Evolutionary conservation across 768 basidiomycete genomes (phyloP).

Genomic region (Suillus luteus): DNA sequence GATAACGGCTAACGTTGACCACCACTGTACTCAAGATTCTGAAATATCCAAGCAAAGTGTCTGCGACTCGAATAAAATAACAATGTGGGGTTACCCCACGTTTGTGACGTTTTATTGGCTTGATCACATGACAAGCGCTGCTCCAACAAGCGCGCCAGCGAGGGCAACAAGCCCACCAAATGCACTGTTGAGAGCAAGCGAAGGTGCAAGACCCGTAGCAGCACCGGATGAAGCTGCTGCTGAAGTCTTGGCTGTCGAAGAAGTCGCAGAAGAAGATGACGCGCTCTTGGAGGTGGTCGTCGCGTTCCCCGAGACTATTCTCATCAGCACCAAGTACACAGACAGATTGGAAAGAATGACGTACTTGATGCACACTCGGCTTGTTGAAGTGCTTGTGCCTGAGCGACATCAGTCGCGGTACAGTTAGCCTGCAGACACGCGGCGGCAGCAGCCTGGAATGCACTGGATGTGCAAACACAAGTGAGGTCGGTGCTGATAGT

Average conservation of each 20-base stretch:
- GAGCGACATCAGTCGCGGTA: slow-evolving; percentile 28
- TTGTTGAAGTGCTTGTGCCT: slow-evolving; percentile 35
- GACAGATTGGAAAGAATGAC: slow-evolving; percentile 6
- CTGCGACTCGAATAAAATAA: background rate
- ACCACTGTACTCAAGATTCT: background rate
- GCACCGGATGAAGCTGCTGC: slow-evolving; percentile 12
- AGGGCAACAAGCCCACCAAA: slow-evolving; percentile 29
- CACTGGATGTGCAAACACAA: slow-evolving; percentile 41
- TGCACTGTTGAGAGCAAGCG: slow-evolving; percentile 22
- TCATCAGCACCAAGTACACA: slow-evolving; percentile 8
- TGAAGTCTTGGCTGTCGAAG: slow-evolving; percentile 1
- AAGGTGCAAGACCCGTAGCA: slow-evolving; percentile 19
- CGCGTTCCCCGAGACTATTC: background rate
- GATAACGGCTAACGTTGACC: background rate
- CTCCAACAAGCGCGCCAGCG: slow-evolving; percentile 28
- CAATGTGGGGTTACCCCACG: background rate
- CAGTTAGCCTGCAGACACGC: slow-evolving; percentile 40
- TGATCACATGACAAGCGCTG: slow-evolving; percentile 25
- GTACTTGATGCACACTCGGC: slow-evolving; percentile 33
- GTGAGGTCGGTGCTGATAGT: slow-evolving; percentile 37
- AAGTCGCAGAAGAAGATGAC: background rate
- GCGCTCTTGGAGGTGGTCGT: background rate
- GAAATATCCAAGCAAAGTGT: background rate
- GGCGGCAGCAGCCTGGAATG: slow-evolving; percentile 38
- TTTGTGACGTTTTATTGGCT: no score